Percentiles rank a stretch among this genome's conserved stretches.
phyloP scores from a whole-genome alignment of 2,329 filamentous ascomycete species.

The Talaromyces rugulosus region DNA sequence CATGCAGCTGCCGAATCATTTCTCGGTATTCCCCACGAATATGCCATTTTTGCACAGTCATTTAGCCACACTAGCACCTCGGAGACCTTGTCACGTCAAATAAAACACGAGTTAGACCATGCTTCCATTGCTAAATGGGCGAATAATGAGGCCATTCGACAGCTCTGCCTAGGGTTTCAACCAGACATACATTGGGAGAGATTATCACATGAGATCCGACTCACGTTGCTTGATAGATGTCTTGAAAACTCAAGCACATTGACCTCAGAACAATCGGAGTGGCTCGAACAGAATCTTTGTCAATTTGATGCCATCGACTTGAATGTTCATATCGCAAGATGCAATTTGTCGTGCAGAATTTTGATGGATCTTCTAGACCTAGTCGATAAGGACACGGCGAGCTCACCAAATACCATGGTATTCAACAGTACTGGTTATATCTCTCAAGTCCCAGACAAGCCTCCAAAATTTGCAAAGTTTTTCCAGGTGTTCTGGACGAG shows the following conservation, averaged over 20 bases:
- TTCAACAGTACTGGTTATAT: slow-evolving; percentile 20
- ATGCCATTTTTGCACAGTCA: slow-evolving; percentile 30
- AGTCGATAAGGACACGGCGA: slow-evolving; percentile 20
- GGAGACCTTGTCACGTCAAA: slow-evolving; percentile 30
- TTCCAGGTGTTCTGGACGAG: slow-evolving; percentile 41
- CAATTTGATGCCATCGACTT: slow-evolving; percentile 32
- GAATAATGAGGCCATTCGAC: slow-evolving; percentile 44
- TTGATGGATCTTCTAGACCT: slow-evolving; percentile 30
- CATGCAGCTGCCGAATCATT: slow-evolving; percentile 34
- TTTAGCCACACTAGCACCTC: slow-evolving; percentile 30
- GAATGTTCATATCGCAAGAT: slow-evolving; percentile 45
- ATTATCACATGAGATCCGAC: slow-evolving; percentile 44
- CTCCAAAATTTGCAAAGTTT: slow-evolving; percentile 28
- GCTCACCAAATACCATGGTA: slow-evolving; percentile 18
- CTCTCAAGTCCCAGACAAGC: slow-evolving; percentile 18
- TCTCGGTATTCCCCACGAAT: slow-evolving; percentile 33
- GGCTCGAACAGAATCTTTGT: slow-evolving; percentile 40
- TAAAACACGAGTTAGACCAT: slow-evolving; percentile 33
- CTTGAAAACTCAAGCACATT: slow-evolving; percentile 39
- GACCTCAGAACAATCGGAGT: slow-evolving; percentile 38
- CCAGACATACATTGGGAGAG: slow-evolving; percentile 50
- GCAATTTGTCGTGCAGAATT: slow-evolving; percentile 45
- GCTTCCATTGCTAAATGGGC: slow-evolving; percentile 37
- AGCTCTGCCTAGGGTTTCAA: slow-evolving; percentile 48
- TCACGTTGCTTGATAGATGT: slow-evolving; percentile 44